Evolutionary conservation across 306 rosid genomes (phyloP).

Genomic region (Cucurbita ficifolia): DNA sequence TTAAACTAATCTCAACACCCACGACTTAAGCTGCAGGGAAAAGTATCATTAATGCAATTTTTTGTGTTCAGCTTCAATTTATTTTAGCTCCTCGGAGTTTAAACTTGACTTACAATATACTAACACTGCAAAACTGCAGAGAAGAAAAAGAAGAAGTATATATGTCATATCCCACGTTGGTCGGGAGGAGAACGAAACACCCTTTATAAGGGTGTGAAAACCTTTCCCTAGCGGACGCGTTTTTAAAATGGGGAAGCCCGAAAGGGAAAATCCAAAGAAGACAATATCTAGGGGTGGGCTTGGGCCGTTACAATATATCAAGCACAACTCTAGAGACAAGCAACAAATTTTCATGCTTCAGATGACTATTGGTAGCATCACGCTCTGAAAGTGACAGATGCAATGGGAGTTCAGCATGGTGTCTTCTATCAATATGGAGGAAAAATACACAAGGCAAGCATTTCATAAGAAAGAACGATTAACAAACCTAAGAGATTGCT

Average conservation of each 20-base stretch:
- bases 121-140: background rate
- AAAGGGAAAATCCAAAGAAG: too few species aligned
- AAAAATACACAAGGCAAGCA: background rate
- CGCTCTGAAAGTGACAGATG: background rate
- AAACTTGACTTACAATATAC: background rate
- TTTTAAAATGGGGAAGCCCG: too few species aligned
- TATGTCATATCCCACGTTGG: too few species aligned
- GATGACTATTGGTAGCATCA: background rate
- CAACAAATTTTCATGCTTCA: background rate
- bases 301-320: too few species aligned
- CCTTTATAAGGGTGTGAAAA: too few species aligned
- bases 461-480: background rate
- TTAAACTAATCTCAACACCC: background rate
- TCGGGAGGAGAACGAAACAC: too few species aligned
- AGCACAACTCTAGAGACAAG: background rate
- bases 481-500: conserved; percentile 65
- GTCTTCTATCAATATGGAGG: background rate
- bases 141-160: background rate
- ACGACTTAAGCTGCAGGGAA: background rate
- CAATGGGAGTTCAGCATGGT: background rate
- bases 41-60: background rate
- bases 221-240: too few species aligned
- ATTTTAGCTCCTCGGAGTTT: background rate
- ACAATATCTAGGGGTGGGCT: too few species aligned
- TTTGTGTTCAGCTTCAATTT: background rate